phyloP scores from a whole-genome alignment of 2,329 filamentous ascomycete species.

The Dothideomycetes sp. region DNA sequence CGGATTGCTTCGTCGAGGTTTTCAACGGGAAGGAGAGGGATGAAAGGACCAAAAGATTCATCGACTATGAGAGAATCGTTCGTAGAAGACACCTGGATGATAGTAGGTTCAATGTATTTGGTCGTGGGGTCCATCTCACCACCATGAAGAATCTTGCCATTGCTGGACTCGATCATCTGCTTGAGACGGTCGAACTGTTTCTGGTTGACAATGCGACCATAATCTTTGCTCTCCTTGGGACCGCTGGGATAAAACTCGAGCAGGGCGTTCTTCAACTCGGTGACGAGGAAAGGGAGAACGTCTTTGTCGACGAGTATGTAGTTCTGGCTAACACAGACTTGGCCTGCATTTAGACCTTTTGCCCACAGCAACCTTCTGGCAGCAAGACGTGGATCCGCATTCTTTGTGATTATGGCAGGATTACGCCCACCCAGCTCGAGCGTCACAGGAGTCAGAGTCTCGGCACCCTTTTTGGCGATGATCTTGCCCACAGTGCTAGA shows the following conservation, averaged over 20 bases:
- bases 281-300: constrained; percentile 61
- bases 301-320: constrained; percentile 77
- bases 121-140: constrained; percentile 72
- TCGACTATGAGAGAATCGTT: constrained; percentile 71
- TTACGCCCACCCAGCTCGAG: constrained; percentile 89
- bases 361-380: constrained; percentile 81
- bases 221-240: constrained; percentile 67
- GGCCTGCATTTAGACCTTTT: constrained; percentile 77
- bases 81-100: constrained; percentile 69
- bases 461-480: constrained; percentile 44
- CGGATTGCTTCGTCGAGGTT: constrained; percentile 77
- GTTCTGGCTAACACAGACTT: constrained; percentile 89
- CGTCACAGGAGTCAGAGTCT: constrained; percentile 64
- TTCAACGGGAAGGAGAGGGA: constrained; percentile 69
- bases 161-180: constrained; percentile 76
- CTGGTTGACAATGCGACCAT: constrained; percentile 70
- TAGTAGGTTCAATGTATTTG: constrained; percentile 82
- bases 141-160: constrained; percentile 78
- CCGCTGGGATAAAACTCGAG: constrained; percentile 79
- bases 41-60: constrained; percentile 90
- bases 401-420: constrained; percentile 81
- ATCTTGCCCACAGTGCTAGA: constrained; percentile 59
- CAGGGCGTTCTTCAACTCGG: constrained; percentile 61
- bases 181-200: constrained; percentile 74
- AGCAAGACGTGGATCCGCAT: constrained; percentile 69